Evolutionary conservation across 1,284 basidiomycete species (phyloP).

Genomic region (Heterobasidion occidentale): DNA sequence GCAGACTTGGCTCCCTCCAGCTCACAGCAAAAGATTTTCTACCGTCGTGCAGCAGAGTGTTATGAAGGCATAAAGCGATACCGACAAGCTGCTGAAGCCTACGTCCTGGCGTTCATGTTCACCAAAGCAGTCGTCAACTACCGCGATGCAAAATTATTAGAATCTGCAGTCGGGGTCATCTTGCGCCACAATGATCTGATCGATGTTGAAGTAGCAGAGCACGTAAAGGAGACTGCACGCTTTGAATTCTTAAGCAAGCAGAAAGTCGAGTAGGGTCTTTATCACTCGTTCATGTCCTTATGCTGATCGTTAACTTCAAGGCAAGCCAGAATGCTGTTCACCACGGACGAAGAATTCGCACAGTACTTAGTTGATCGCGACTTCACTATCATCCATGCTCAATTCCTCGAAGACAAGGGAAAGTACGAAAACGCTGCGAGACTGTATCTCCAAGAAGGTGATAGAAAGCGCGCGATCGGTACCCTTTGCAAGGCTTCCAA

Average conservation of each 20-base stretch:
- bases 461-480: constrained; percentile 37
- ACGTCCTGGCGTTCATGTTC: constrained; percentile 35
- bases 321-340: constrained; percentile 30
- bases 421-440: constrained; percentile 46
- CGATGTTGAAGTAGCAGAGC: constrained; percentile 24
- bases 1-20: neutral
- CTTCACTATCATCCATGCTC: constrained; percentile 42
- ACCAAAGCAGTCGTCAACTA: constrained; percentile 37
- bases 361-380: constrained; percentile 51
- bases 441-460: constrained; percentile 43
- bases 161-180: constrained; percentile 44
- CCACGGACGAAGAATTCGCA: constrained; percentile 41
- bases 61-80: constrained; percentile 45
- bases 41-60: constrained; percentile 26
- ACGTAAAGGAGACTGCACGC: constrained; percentile 41
- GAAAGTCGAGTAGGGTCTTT: constrained; percentile 32
- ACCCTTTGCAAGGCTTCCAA: constrained; percentile 31
- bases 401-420: constrained; percentile 38
- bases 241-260: constrained; percentile 41
- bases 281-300: neutral
- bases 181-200: constrained; percentile 24
- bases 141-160: constrained; percentile 41
- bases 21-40: constrained; percentile 7
- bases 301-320: too few species aligned
- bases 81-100: constrained; percentile 37